Percentiles rank a stretch among this genome's conserved stretches.
Evolutionary conservation across 495 filamentous ascomycete genomes (phyloP).

Genomic region (Entonaema liquescens): DNA sequence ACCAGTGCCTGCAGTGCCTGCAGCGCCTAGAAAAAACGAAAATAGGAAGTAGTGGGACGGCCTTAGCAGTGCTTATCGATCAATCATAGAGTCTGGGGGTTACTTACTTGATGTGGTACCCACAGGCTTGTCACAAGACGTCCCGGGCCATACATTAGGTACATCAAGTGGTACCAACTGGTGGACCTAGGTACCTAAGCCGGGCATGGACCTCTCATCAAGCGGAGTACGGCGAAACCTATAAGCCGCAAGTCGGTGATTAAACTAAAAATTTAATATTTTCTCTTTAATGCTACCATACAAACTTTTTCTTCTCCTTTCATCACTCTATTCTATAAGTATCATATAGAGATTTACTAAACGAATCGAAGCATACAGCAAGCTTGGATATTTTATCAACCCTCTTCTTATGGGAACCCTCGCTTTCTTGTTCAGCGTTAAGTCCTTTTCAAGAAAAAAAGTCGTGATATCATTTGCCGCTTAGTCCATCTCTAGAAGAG

Average conservation of each 20-base stretch:
- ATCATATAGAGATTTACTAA: background rate
- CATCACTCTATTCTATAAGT: background rate
- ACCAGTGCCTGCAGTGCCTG: background rate
- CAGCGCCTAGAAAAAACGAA: background rate
- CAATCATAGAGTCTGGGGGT: background rate
- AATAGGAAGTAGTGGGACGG: background rate
- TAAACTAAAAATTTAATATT: background rate
- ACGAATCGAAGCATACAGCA: background rate
- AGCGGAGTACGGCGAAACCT: background rate
- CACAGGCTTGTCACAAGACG: background rate
- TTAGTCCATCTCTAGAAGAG: background rate
- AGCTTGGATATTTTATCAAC: background rate
- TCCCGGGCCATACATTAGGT: background rate
- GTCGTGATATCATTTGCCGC: background rate
- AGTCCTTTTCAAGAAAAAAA: background rate
- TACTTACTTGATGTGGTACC: background rate
- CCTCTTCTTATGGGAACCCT: background rate
- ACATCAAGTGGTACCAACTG: too few species aligned
- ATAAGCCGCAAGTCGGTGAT: background rate
- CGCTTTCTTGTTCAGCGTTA: too few species aligned
- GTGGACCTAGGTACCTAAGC: too few species aligned
- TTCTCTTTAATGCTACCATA: background rate
- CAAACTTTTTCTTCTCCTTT: background rate
- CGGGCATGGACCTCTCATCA: too few species aligned
- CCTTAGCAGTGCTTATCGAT: background rate